phyloP scores from a whole-genome alignment of 1,139 yeast species.

The Kodamaea sp. region DNA sequence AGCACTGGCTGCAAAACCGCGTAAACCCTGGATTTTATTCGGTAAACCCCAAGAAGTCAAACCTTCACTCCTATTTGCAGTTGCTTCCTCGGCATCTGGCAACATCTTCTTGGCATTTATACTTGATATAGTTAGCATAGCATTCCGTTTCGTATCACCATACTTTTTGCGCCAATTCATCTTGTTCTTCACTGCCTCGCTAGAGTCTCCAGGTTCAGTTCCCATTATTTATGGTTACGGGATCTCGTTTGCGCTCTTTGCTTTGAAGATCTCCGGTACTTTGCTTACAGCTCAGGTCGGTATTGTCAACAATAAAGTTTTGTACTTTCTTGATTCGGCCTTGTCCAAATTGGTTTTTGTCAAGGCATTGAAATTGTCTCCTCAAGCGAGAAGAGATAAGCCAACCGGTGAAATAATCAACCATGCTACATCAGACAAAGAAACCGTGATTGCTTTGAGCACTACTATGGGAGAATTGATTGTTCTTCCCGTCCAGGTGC shows the following conservation, averaged over 20 bases:
- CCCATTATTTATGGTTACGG: neutral
- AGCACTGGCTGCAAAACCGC: neutral
- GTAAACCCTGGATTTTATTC: neutral
- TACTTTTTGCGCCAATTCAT: constrained; percentile 24
- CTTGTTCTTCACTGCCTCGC: constrained; percentile 14
- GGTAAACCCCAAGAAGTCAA: neutral
- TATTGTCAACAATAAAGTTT: constrained; percentile 7
- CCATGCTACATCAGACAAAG: constrained; percentile 24
- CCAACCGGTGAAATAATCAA: constrained; percentile 31
- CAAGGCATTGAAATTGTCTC: constrained; percentile 26
- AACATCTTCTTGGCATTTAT: constrained; percentile 12
- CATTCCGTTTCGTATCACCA: constrained; percentile 64
- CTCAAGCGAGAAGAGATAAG: constrained; percentile 24
- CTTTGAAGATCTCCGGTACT: neutral
- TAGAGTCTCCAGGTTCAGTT: neutral
- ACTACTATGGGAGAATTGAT: constrained; percentile 27
- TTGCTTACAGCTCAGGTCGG: neutral
- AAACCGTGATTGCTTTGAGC: constrained; percentile 18
- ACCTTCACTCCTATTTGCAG: neutral
- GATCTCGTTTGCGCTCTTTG: neutral
- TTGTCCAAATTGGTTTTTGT: constrained; percentile 23
- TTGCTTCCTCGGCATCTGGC: neutral
- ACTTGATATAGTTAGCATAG: constrained; percentile 54
- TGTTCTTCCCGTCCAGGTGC: constrained; percentile 23
- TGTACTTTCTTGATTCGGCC: constrained; percentile 18